Conservation (phyloP, 805 yeast species). For the Tetrapisispora fleetii region DNA sequence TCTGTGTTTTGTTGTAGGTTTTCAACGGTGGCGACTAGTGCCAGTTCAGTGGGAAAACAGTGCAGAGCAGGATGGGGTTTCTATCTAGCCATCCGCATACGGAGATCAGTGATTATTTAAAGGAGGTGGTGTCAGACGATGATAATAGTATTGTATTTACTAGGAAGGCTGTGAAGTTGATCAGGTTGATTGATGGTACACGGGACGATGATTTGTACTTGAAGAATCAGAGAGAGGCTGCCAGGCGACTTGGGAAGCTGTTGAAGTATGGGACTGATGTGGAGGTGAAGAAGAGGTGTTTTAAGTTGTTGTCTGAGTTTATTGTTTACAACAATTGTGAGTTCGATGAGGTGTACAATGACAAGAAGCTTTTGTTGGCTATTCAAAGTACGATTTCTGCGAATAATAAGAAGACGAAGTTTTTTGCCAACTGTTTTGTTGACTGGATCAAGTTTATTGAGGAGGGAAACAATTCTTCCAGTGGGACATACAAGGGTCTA, state of each 20-base stretch:
- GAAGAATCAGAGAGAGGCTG: constrained; percentile 57
- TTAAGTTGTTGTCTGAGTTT: constrained; percentile 34
- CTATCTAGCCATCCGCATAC: constrained; percentile 56
- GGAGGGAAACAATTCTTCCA: not conserved
- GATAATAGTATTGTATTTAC: constrained; percentile 22
- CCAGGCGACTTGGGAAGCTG: constrained; percentile 80
- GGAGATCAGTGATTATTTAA: constrained; percentile 55
- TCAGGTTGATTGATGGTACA: constrained; percentile 30
- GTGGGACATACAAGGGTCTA: constrained; percentile 19
- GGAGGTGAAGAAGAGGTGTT: constrained; percentile 28
- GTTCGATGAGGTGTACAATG: constrained; percentile 47
- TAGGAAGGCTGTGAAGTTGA: constrained; percentile 27
- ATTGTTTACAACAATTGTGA: constrained; percentile 33
- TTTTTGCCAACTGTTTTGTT: not conserved
- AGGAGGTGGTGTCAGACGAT: constrained; percentile 33
- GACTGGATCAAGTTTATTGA: constrained; percentile 1
- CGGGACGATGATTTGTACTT: constrained; percentile 23
- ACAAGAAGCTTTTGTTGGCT: constrained; percentile 42
- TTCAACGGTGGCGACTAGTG: too few relatives aligned
- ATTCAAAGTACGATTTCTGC: not conserved
- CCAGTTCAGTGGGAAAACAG: too few relatives aligned
- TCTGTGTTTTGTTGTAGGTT: too few relatives aligned
- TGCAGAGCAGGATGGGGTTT: constrained; percentile 35
- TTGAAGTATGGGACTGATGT: constrained; percentile 81
- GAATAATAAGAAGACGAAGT: not conserved